A percentile compares a stretch with the other conserved stretches of the same genome.
Evolutionary conservation across 768 basidiomycete species (phyloP).

Genomic region (Trametes cingulata): DNA sequence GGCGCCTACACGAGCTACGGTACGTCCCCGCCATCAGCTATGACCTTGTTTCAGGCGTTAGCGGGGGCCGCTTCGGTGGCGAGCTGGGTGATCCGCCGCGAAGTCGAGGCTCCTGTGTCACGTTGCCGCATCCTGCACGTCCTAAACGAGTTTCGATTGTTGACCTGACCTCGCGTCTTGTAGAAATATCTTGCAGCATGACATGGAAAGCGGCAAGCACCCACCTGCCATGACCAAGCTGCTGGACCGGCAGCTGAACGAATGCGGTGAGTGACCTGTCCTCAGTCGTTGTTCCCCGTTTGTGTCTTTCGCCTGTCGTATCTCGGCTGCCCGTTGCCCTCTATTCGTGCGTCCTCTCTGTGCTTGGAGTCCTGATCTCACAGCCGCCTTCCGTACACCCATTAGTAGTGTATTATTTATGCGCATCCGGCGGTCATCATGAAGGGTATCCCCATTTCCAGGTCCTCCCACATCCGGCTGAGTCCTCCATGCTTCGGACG

Average conservation of each 20-base stretch:
- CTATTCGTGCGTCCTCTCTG: constrained; percentile 2
- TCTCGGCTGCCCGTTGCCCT: background rate
- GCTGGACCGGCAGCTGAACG: constrained; percentile 86
- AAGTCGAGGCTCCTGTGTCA: constrained; percentile 7
- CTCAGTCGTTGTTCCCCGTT: background rate
- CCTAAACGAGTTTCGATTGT: background rate
- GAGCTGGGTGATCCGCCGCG: constrained; percentile 5
- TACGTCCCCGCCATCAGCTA: constrained; percentile 24
- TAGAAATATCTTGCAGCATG: constrained; percentile 74
- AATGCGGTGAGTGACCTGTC: constrained; percentile 68
- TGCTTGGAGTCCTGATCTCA: constrained; percentile 14
- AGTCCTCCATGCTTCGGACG: background rate
- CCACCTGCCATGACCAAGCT: constrained; percentile 86
- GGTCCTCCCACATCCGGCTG: constrained; percentile 16
- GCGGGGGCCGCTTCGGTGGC: constrained; percentile 1
- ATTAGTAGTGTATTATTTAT: constrained; percentile 1
- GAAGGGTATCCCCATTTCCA: constrained; percentile 16
- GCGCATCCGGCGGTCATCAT: background rate
- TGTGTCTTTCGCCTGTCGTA: background rate
- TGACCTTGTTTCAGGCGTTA: constrained; percentile 1
- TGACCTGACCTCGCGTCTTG: background rate
- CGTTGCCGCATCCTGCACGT: background rate
- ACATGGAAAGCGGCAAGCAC: constrained; percentile 79
- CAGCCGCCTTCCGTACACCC: constrained; percentile 7
- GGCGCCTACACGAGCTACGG: constrained; percentile 78